Evolutionary conservation across 768 basidiomycete species (phyloP).

Genomic region (Tubosaeta sp.): DNA sequence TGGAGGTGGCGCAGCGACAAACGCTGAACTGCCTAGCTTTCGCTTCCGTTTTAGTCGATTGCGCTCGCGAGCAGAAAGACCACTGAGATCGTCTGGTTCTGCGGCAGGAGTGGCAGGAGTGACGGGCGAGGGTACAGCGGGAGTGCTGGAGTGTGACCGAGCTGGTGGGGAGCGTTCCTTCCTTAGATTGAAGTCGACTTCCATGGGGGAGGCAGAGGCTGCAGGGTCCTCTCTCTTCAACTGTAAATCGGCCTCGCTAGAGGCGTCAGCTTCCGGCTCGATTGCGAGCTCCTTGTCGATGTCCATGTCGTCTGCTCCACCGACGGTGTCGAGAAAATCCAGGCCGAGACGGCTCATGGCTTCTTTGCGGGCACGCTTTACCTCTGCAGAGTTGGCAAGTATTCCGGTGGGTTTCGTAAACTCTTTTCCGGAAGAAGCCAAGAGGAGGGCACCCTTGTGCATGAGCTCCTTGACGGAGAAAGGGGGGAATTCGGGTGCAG

Average conservation of each 20-base stretch:
- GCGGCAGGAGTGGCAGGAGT: conserved; percentile 32
- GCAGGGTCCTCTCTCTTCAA: conserved; percentile 38
- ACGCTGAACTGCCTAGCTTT: conserved; percentile 79
- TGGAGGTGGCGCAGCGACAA: conserved; percentile 64
- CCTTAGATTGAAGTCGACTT: conserved; percentile 38
- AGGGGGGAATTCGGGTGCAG: conserved; percentile 58
- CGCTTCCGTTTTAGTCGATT: conserved; percentile 95
- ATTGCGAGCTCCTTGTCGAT: conserved; percentile 76
- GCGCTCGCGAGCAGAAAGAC: conserved; percentile 86
- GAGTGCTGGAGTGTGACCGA: conserved; percentile 43
- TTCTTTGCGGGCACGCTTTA: conserved; percentile 83
- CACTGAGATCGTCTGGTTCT: conserved; percentile 43
- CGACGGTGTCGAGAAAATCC: conserved; percentile 76
- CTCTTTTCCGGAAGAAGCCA: conserved; percentile 94
- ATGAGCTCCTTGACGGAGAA: conserved; percentile 79
- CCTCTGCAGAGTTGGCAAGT: conserved; percentile 69
- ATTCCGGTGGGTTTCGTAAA: conserved; percentile 73
- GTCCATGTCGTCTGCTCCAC: conserved; percentile 74
- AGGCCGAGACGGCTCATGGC: conserved; percentile 86
- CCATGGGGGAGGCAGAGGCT: conserved; percentile 39
- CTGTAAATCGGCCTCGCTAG: conserved; percentile 38
- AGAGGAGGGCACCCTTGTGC: conserved; percentile 68
- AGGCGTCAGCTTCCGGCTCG: conserved; percentile 47
- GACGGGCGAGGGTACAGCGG: conserved; percentile 47
- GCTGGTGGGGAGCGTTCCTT: conserved; percentile 40